Conservation (phyloP, 192 early-diverging fungal genomes). For the Coemansia umbellata region DNA sequence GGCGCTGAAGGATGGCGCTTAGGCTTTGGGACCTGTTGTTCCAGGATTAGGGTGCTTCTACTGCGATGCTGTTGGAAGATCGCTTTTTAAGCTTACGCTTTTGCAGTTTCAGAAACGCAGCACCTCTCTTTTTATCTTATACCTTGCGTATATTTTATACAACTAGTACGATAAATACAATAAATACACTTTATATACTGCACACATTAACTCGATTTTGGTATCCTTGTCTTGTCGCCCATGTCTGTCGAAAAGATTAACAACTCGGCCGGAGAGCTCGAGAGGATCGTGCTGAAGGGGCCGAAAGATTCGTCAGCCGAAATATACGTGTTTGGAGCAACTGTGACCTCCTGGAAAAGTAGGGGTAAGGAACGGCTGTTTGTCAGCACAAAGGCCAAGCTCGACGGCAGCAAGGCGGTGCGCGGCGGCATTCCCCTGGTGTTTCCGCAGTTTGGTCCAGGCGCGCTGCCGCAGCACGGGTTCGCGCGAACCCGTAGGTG, state of each 20-base stretch:
- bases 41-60: not conserved
- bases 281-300: conserved; percentile 34
- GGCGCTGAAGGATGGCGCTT: too few species aligned
- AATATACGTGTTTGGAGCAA: conserved; percentile 68
- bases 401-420: conserved; percentile 89
- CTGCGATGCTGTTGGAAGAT: not conserved
- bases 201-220: not conserved
- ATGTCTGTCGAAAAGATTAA: conserved; percentile 33
- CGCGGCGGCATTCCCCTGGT: conserved; percentile 72
- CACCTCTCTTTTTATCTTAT: too few species aligned
- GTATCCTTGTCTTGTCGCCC: not conserved
- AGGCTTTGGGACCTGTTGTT: too few species aligned
- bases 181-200: too few species aligned
- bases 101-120: too few species aligned
- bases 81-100: too few species aligned
- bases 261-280: conserved; percentile 27
- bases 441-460: conserved; percentile 55
- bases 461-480: conserved; percentile 53
- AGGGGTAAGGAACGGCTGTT: conserved; percentile 77
- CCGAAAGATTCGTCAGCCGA: conserved; percentile 22
- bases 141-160: too few species aligned
- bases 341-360: conserved; percentile 86
- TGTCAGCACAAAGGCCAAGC: conserved; percentile 72
- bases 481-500: conserved; percentile 51
- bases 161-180: too few species aligned